These are phyloP conservation scores for Fusarium sp. DNA, from an alignment of 2,329 filamentous ascomycete species.

Conservation along the genomic window DNA sequence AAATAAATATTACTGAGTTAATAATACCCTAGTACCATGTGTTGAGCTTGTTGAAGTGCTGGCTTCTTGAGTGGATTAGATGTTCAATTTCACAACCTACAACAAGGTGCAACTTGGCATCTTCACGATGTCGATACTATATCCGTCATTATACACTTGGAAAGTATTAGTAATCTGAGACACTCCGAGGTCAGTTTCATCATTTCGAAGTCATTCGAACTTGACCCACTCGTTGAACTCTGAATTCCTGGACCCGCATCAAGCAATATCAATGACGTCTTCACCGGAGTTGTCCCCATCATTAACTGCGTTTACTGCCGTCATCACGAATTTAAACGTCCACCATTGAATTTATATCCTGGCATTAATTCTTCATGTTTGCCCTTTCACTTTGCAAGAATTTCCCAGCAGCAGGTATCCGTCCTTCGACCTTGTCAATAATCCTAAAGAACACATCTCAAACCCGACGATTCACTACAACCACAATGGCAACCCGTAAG, in stretches of 20 bases:
- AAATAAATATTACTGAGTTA: too few relatives aligned
- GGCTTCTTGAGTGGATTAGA: too few relatives aligned
- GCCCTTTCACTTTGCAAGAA: too few relatives aligned
- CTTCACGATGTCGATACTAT: too few relatives aligned
- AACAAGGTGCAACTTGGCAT: too few relatives aligned
- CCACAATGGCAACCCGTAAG: background rate
- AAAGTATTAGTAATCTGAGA: background rate
- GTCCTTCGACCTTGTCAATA: background rate
- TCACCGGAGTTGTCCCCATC: background rate
- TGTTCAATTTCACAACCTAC: too few relatives aligned
- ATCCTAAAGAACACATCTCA: background rate
- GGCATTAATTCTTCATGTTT: background rate
- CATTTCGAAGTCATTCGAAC: background rate
- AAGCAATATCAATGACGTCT: conserved; percentile 8
- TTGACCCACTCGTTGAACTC: background rate
- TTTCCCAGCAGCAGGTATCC: too few relatives aligned
- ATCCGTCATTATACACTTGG: too few relatives aligned
- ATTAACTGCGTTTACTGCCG: background rate
- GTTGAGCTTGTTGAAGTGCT: too few relatives aligned
- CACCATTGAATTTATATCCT: background rate
- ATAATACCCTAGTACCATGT: too few relatives aligned
- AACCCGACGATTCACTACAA: background rate
- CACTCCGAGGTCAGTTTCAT: background rate
- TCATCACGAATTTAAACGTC: background rate
- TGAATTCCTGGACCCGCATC: background rate